Evolutionary conservation across 2,329 filamentous ascomycete genomes (phyloP).

Genomic region (Cladosporium sp.): DNA sequence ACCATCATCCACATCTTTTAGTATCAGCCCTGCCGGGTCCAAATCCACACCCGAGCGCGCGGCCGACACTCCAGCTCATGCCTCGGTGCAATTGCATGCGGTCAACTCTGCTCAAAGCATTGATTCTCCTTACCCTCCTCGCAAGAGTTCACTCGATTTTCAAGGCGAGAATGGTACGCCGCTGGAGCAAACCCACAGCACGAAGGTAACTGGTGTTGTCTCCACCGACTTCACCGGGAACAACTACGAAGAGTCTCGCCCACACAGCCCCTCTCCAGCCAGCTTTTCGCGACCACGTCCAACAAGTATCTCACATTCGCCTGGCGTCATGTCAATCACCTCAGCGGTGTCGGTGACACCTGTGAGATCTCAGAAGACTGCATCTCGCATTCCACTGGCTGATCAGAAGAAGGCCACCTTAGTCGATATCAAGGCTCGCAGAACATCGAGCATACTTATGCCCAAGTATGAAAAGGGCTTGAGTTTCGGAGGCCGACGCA

Average conservation of each 20-base stretch:
- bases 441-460: conserved; percentile 7
- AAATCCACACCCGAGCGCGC: no score
- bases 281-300: conserved; percentile 25
- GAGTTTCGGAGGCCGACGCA: conserved; percentile 19
- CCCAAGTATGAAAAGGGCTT: conserved; percentile 14
- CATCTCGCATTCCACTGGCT: conserved; percentile 27
- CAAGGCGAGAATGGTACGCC: not conserved
- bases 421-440: conserved; percentile 19
- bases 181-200: not conserved
- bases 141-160: conserved; percentile 2
- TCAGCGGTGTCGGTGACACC: not conserved
- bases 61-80: no score
- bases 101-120: not conserved
- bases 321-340: conserved; percentile 3
- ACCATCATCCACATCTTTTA: not conserved
- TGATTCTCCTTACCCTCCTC: not conserved
- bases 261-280: conserved; percentile 22
- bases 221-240: not conserved
- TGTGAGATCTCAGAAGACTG: conserved; percentile 16
- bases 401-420: conserved; percentile 23
- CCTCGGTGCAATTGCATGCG: no score
- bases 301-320: conserved; percentile 11
- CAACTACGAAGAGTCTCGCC: conserved; percentile 13
- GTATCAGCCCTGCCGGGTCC: no score
- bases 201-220: not conserved